Evolutionary conservation across 2,329 filamentous ascomycete species (phyloP).

Genomic region (Calonectria fujianensis): DNA sequence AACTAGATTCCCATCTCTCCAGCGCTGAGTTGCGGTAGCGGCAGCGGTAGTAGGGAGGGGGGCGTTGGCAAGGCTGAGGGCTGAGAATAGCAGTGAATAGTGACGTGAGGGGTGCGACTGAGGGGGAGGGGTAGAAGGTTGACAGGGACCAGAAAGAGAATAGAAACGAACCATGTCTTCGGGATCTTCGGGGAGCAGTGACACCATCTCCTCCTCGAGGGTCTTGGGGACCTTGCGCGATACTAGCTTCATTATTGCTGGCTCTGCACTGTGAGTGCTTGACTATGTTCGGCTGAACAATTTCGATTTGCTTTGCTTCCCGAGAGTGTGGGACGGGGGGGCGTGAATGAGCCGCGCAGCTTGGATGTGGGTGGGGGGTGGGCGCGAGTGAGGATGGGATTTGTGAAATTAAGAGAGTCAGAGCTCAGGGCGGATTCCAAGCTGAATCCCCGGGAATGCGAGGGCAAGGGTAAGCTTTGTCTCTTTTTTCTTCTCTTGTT

Average conservation of each 20-base stretch:
- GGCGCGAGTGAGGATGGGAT: background rate
- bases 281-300: conserved; percentile 36
- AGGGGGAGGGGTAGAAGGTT: conserved; percentile 48
- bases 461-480: background rate
- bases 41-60: background rate
- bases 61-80: conserved; percentile 32
- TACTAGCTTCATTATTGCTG: conserved; percentile 63
- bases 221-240: conserved; percentile 61
- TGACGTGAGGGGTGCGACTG: conserved; percentile 35
- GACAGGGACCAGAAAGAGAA: conserved; percentile 23
- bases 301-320: conserved; percentile 2
- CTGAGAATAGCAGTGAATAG: conserved; percentile 6
- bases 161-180: conserved; percentile 65
- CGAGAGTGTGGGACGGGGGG: conserved; percentile 25
- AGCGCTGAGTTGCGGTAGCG: background rate
- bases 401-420: conserved; percentile 20
- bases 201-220: conserved; percentile 64
- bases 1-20: conserved; percentile 16
- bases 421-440: conserved; percentile 1
- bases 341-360: conserved; percentile 7
- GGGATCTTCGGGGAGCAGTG: conserved; percentile 66
- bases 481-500: background rate
- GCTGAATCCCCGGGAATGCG: conserved; percentile 1
- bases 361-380: background rate
- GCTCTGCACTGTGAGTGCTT: conserved; percentile 26